These are phyloP conservation scores for Gastrolobium bilobum DNA, from an alignment of 306 rosid genomes.

Conservation along the genomic window DNA sequence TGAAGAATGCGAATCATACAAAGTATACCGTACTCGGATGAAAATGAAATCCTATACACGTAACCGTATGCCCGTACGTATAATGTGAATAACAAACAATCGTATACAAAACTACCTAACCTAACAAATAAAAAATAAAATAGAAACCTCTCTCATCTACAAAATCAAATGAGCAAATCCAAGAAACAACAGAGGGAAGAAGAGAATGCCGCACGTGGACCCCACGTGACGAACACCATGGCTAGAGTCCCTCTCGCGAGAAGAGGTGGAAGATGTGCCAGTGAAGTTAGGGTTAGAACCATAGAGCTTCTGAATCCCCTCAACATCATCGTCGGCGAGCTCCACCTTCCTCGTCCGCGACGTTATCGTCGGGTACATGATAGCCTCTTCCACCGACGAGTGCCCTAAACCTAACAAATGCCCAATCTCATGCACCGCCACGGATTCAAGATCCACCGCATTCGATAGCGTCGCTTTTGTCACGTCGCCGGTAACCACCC, in stretches of 20 bases:
- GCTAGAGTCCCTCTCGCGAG: slow-evolving; percentile 60
- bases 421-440: slow-evolving; percentile 94
- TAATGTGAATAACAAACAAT: too few species aligned
- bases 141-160: background rate
- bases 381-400: slow-evolving; percentile 74
- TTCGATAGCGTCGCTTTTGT: slow-evolving; percentile 49
- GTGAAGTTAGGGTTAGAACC: slow-evolving; percentile 73
- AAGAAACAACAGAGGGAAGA: slow-evolving; percentile 27
- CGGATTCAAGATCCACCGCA: slow-evolving; percentile 84
- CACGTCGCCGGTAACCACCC: slow-evolving; percentile 79
- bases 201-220: slow-evolving; percentile 37
- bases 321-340: slow-evolving; percentile 66
- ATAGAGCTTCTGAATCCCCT: slow-evolving; percentile 75
- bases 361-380: slow-evolving; percentile 85
- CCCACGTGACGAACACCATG: slow-evolving; percentile 43
- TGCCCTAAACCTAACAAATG: slow-evolving; percentile 89
- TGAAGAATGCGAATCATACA: slow-evolving; percentile 38
- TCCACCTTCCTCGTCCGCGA: slow-evolving; percentile 72
- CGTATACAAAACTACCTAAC: background rate
- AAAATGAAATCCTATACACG: slow-evolving; percentile 18
- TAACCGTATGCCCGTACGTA: background rate
- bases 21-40: background rate
- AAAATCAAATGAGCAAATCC: slow-evolving; percentile 47
- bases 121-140: background rate
- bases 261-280: slow-evolving; percentile 45